Conservation (phyloP, 129 eudicot species). For the Mikania micrantha region DNA sequence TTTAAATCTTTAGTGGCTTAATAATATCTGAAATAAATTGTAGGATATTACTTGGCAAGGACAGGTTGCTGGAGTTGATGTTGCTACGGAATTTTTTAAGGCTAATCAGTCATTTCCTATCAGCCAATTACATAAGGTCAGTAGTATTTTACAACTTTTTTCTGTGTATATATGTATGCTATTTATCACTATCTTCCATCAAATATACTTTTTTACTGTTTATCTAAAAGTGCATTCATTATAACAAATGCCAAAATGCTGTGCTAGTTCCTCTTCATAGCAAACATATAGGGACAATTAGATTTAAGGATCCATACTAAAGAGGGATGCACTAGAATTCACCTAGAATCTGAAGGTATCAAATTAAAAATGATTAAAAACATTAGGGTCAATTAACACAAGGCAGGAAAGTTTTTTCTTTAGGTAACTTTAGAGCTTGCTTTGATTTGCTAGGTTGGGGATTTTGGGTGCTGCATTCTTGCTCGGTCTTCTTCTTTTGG, state of each 20-base stretch:
- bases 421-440: not conserved
- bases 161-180: not conserved
- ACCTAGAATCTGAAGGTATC: not conserved
- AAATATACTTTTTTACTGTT: not conserved
- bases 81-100: conserved; percentile 57
- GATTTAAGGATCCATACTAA: not conserved
- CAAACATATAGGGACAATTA: not conserved
- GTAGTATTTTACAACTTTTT: conserved; percentile 10
- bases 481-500: no score
- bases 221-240: not conserved
- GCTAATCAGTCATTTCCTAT: conserved; percentile 76
- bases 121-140: conserved; percentile 53
- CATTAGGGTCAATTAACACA: not conserved
- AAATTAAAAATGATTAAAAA: not conserved
- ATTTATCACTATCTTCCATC: not conserved
- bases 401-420: not conserved
- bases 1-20: not conserved
- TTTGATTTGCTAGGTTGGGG: not conserved
- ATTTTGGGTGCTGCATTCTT: conserved; percentile 5
- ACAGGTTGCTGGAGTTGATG: conserved; percentile 80
- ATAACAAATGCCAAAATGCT: not conserved
- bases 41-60: conserved; percentile 95
- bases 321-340: not conserved
- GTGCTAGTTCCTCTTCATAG: not conserved
- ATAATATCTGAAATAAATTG: conserved; percentile 10